phyloP scores from a whole-genome alignment of 1,284 basidiomycete genomes.

The Lentinus polychrous region DNA sequence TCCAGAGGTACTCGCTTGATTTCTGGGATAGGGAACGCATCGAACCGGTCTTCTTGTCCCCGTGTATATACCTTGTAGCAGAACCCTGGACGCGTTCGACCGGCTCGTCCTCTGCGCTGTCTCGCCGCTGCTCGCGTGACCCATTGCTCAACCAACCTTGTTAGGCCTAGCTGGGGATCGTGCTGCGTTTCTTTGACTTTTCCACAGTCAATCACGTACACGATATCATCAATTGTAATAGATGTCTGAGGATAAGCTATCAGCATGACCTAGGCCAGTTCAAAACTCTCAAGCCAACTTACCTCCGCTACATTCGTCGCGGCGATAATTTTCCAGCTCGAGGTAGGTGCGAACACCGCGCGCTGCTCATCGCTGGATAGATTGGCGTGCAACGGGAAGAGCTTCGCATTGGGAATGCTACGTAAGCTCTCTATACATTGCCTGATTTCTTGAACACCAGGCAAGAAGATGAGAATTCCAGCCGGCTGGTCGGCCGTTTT shows the following conservation, averaged over 20 bases:
- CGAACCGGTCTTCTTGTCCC: slow-evolving; percentile 68
- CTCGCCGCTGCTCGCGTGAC: slow-evolving; percentile 75
- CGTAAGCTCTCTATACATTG: slow-evolving; percentile 72
- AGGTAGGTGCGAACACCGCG: slow-evolving; percentile 62
- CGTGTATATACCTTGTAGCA: slow-evolving; percentile 86
- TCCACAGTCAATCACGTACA: slow-evolving; percentile 82
- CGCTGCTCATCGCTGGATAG: slow-evolving; percentile 82
- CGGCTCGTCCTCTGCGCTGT: slow-evolving; percentile 87
- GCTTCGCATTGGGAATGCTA: slow-evolving; percentile 38
- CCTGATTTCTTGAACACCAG: slow-evolving; percentile 84
- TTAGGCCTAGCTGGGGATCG: slow-evolving; percentile 72
- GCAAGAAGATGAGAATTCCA: slow-evolving; percentile 83
- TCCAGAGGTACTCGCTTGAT: slow-evolving; percentile 89
- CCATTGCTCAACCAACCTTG: slow-evolving; percentile 75
- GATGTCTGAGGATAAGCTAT: slow-evolving; percentile 58
- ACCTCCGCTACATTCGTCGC: slow-evolving; percentile 89
- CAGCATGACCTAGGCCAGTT: background rate
- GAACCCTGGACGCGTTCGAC: slow-evolving; percentile 76
- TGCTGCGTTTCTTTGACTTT: slow-evolving; percentile 88
- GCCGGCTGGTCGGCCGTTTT: slow-evolving; percentile 41
- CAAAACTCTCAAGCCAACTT: slow-evolving; percentile 12
- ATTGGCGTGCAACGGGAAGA: slow-evolving; percentile 88
- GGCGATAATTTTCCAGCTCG: slow-evolving; percentile 80
- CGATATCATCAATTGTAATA: slow-evolving; percentile 89
- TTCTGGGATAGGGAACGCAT: slow-evolving; percentile 76